phyloP scores from a whole-genome alignment of 148 eudicot species.

The Vaccinium myrtillus region DNA sequence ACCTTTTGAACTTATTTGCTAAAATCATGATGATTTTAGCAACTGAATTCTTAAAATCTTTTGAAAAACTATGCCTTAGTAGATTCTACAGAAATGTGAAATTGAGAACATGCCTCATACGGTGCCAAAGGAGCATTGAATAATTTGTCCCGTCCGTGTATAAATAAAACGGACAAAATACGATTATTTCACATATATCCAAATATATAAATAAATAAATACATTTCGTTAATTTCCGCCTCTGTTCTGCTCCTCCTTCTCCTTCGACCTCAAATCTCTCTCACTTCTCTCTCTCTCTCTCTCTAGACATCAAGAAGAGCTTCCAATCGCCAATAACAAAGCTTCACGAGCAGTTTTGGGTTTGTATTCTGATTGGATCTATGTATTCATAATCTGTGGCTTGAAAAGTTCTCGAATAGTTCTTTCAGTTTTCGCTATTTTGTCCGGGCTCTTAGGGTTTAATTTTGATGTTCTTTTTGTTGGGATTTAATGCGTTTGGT shows the following conservation, averaged over 20 bases:
- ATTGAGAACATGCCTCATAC: too few relatives aligned
- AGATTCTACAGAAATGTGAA: too few relatives aligned
- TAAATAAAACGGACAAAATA: background rate
- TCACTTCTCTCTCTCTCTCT: background rate
- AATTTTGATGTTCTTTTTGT: background rate
- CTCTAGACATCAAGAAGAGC: constrained; percentile 16
- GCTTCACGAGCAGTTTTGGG: constrained; percentile 33
- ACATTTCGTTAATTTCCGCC: constrained; percentile 16
- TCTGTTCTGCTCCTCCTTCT: constrained; percentile 26
- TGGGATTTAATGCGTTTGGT: background rate
- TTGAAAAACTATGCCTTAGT: too few relatives aligned
- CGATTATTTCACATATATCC: background rate
- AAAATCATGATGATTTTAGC: too few relatives aligned
- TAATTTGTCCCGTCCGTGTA: background rate
- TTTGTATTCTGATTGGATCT: constrained; percentile 46
- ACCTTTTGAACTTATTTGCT: too few relatives aligned
- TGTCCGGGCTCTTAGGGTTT: constrained; percentile 21
- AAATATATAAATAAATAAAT: background rate
- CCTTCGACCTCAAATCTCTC: constrained; percentile 29
- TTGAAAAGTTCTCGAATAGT: background rate
- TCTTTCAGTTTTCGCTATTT: background rate
- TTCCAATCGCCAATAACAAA: constrained; percentile 18
- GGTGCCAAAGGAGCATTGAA: too few relatives aligned
- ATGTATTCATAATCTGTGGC: background rate
- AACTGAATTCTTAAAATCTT: too few relatives aligned